Base-by-base conservation (phyloP, 2,329 filamentous ascomycete genomes). In the Elsinoe fawcettii region DNA sequence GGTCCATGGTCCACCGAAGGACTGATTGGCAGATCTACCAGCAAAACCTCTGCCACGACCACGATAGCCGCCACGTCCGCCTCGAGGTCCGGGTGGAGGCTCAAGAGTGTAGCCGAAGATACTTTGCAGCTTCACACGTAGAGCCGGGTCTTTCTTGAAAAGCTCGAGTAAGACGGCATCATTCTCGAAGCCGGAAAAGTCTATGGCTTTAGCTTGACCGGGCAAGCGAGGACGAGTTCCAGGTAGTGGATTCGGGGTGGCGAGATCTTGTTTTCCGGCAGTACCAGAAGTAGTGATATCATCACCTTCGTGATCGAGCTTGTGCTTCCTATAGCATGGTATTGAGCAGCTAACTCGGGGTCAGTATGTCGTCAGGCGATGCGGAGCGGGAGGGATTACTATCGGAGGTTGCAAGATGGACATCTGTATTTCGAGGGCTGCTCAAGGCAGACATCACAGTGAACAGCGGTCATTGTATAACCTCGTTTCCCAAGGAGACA, bases 361-460 rank as follows among this genome's bases (percentile, higher is more conserved):
- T 44, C 46, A 14, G 22, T 23, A 34, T 44, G 12, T 14, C 20
- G 14, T 25, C 18, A 8, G 23, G 39, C 20, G 12, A 7, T n/a
- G 3, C 9, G 9, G 20, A 5, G 20, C 9, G 36, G 23, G 20
- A 32, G 34, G 25, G 62, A 69, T 20, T 65, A 76, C 75, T 77
- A 78, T 65, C 71, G 73, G 30, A 75, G 60, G 59, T 70, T 65
- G 63, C 75, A 77, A 18, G 70, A 69, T n/a, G 74, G 73, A 62
- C 75, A 78, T 67, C 75, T 77, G 70, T 78, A 78, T 64, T 77
- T 78, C 49, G 73, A 74, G n/a, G 71, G 69, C 47, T 67, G 64
- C 20, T 65, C 64, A 39, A 70, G 64, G 65, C 75, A 78, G n/a
- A 78, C 68, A 43, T 70, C 71, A 59, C 75, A 78, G 11, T 67